Base-by-base conservation (phyloP, 208 protist species). In the Zelonia costaricensis region DNA sequence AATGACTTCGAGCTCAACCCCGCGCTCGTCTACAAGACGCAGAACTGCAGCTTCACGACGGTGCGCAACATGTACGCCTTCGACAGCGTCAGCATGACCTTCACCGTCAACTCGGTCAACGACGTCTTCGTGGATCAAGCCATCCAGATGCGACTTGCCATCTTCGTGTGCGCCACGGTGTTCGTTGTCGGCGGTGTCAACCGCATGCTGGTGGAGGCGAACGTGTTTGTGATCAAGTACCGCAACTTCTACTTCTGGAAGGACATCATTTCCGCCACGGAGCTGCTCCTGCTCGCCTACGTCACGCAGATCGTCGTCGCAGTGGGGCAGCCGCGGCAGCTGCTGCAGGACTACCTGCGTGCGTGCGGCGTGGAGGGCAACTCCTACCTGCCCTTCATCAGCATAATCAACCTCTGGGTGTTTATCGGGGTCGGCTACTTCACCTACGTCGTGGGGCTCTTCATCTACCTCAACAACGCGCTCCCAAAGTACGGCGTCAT, bases 401-500 rank as follows among this genome's bases (percentile, higher is more conserved):
- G 54, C 40, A 47, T 60, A 7, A 57, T 57, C 36, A 60, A 76
- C 22, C 38, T 92, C 3, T 90, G 83, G 73, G 66, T 91, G 12
- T 89, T 92, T 48, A 61, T 56, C 45, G 70, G 44, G 0, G 64
- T 81, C 20, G 80, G 82, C 16, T 88, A 69, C 74, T 56, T 82
- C 35, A 77, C 69, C 13, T 92, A 86, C 55, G 51, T 62, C 18
- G 56, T 88, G 1, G 78, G 79, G 16, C 9, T 71, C 20, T 9
- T 55, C 60, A n/a, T 94, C 38, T 90, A 94, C 58, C 65, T 94
- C 3, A 76, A 57, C 42, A 86, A 94, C 62, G 46, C 82, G 6
- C 48, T 90, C 22, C 82, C 84, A 48, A 90, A 91, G 67, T 90
- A 92, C 52, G 84, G 84, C 23, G 69, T 91, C 54, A 88, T 94